Percentiles rank a stretch among this genome's conserved stretches.
phyloP scores from a whole-genome alignment of 2,329 filamentous ascomycete genomes.

The Aciculosporium take region DNA sequence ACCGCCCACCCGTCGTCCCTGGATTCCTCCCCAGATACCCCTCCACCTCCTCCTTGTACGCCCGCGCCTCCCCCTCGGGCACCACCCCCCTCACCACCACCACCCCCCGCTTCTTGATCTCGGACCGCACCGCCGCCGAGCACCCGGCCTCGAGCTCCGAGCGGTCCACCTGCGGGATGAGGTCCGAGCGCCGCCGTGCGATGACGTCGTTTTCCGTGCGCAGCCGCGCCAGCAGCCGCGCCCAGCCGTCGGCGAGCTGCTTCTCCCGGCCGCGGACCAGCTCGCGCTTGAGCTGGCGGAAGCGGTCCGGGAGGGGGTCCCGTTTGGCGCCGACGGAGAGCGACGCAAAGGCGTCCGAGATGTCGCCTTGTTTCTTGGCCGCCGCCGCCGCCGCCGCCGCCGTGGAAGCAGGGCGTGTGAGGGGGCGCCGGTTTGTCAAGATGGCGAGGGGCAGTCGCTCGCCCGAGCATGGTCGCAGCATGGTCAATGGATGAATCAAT shows the following conservation, averaged over 20 bases:
- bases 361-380: slow-evolving; percentile 43
- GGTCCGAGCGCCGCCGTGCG: slow-evolving; percentile 26
- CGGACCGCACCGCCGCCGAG: slow-evolving; percentile 20
- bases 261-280: slow-evolving; percentile 36
- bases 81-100: slow-evolving; percentile 54
- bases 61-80: slow-evolving; percentile 45
- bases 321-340: slow-evolving; percentile 34
- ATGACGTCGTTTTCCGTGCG: slow-evolving; percentile 33
- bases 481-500: too few relatives aligned
- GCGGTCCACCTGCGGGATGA: slow-evolving; percentile 41
- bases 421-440: slow-evolving; percentile 4
- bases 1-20: slow-evolving; percentile 33
- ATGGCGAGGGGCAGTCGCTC: too few relatives aligned
- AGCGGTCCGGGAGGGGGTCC: slow-evolving; percentile 38
- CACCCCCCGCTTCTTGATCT: slow-evolving; percentile 46
- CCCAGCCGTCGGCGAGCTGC: slow-evolving; percentile 33
- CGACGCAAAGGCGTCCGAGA: slow-evolving; percentile 47
- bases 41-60: slow-evolving; percentile 49
- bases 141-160: slow-evolving; percentile 26
- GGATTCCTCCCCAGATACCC: slow-evolving; percentile 53
- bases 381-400: neutral
- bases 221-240: slow-evolving; percentile 30
- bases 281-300: slow-evolving; percentile 39
- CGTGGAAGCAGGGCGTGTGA: slow-evolving; percentile 3
- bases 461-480: slow-evolving; percentile 7